A percentile compares a stretch with the other conserved stretches of the same genome.
Evolutionary conservation across 306 rosid species (phyloP).

Genomic region (Quercus dentata): DNA sequence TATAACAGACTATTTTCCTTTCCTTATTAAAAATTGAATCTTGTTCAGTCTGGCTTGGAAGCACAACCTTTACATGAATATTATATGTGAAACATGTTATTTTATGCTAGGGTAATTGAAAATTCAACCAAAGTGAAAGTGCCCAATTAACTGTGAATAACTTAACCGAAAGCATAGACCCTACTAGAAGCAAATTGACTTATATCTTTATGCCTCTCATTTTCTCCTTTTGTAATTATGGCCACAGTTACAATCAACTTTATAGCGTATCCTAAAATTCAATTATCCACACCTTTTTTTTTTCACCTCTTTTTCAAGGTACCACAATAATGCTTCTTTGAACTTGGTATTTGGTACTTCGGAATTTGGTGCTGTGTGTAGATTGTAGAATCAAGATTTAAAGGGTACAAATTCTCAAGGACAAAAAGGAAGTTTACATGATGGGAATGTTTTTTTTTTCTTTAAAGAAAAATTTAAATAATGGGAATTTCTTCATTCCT

Average conservation of each 20-base stretch:
- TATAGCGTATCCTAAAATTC: not conserved
- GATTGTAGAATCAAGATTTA: constrained; percentile 5
- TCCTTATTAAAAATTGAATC: not conserved
- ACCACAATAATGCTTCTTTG: constrained; percentile 3
- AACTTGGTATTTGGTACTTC: not conserved
- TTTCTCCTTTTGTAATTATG: constrained; percentile 12
- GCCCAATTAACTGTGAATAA: not conserved
- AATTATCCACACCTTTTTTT: not conserved
- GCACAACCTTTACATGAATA: not conserved
- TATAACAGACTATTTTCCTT: not conserved
- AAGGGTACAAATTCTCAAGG: not conserved
- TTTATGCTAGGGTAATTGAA: not conserved
- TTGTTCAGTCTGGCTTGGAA: not conserved
- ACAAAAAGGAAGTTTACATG: not conserved
- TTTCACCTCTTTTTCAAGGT: constrained; percentile 7
- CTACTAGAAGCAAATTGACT: not conserved
- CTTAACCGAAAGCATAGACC: not conserved
- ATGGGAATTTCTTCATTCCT: too few species aligned
- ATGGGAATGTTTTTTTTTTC: not conserved
- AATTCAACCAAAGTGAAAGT: constrained; percentile 3
- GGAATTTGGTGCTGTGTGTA: constrained; percentile 1
- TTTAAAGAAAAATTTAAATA: not conserved
- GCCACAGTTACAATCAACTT: constrained; percentile 11
- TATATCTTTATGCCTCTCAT: not conserved
- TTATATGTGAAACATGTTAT: not conserved